Base-by-base conservation (phyloP, 139 green algal species). In the Penium margaritaceum region DNA sequence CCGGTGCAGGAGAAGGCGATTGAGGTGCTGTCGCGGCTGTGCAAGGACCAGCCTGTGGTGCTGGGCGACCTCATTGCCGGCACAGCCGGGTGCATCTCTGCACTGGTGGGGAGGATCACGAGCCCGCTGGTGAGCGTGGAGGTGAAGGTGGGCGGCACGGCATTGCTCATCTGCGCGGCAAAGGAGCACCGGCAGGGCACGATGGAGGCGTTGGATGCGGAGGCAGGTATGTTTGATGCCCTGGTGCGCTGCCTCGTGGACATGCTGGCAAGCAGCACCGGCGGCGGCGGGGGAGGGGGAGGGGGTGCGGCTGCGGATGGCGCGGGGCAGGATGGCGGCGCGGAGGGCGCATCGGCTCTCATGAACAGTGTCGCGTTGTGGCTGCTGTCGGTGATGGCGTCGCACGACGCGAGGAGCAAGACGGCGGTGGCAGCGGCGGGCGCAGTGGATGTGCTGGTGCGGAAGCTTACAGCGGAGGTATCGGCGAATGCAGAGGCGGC, bases 1-100 rank as follows among this genome's bases (percentile, higher is more conserved):
- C 29, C 29, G 29, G 70, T 76, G 68, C 68, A 76, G 51, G 68
- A 76, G 41, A 76, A 67, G 60, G 60, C 68, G 33, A 70, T 76
- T 33, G 68, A 76, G 68, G 68, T 76, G 37, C 51, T 76, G n/a
- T 69, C 68, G 27, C 51, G 68, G 5, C 68, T 76, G 36, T 76
- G 68, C 68, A 76, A 76, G 53, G 68, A 76, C 68, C 68, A 70
- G 46, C 68, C 68, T 29, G 68, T 69, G 2, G 27, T 51, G 17
- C 30, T 76, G 47, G 68, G 68, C 17, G 46, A 70, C 68, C 33
- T 69, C 27, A 55, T 76, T 24, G 68, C 68, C 30, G 68, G 51
- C 15, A 76, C 68, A 3, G 46, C 61, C 27, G 60, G 27, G n/a
- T 76, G 68, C 68, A 70, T 76, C 68, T 51, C 60, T 19, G 68